Percentiles rank a stretch among this genome's conserved stretches.
These are phyloP conservation scores for Colletotrichum orbiculare DNA, from an alignment of 2,329 filamentous ascomycete genomes.

Conservation along the genomic window DNA sequence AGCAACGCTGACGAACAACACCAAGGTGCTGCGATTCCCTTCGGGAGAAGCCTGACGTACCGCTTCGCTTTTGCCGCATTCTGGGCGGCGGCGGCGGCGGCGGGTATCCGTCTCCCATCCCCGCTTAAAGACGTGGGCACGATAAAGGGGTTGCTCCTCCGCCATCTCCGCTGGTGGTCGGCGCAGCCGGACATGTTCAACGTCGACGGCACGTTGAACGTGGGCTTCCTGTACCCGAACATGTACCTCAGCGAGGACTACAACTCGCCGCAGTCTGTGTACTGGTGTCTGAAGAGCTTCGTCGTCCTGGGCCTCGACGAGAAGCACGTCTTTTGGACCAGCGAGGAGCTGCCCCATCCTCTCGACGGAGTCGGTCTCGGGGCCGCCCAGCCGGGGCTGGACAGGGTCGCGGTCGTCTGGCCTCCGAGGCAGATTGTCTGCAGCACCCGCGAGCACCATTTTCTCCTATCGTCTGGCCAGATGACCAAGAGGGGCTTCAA, in stretches of 20 bases:
- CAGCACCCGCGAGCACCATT: slow-evolving; percentile 48
- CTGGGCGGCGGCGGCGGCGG: slow-evolving; percentile 52
- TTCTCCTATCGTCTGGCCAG: slow-evolving; percentile 50
- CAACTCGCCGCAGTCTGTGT: slow-evolving; percentile 61
- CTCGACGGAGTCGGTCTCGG: not conserved
- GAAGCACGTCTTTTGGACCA: slow-evolving; percentile 53
- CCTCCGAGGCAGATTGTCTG: slow-evolving; percentile 55
- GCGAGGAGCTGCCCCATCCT: slow-evolving; percentile 50
- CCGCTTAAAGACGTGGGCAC: slow-evolving; percentile 46
- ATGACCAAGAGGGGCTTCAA: slow-evolving; percentile 46
- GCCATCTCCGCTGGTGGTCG: slow-evolving; percentile 57
- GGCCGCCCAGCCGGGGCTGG: not conserved
- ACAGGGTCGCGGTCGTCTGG: slow-evolving; percentile 2
- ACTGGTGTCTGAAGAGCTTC: slow-evolving; percentile 60
- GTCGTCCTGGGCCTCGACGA: slow-evolving; percentile 47
- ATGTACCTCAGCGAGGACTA: slow-evolving; percentile 62
- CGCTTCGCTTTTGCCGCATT: slow-evolving; percentile 57
- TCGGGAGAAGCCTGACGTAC: slow-evolving; percentile 57
- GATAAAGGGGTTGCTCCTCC: slow-evolving; percentile 54
- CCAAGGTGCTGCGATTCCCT: slow-evolving; percentile 57
- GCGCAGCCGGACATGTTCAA: slow-evolving; percentile 52
- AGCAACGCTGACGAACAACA: not conserved
- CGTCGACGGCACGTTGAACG: slow-evolving; percentile 54
- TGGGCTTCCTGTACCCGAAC: slow-evolving; percentile 48
- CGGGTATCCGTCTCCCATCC: slow-evolving; percentile 47